These are phyloP conservation scores for Xylaria cubensis DNA, from an alignment of 495 filamentous ascomycete genomes.

Conservation along the genomic window DNA sequence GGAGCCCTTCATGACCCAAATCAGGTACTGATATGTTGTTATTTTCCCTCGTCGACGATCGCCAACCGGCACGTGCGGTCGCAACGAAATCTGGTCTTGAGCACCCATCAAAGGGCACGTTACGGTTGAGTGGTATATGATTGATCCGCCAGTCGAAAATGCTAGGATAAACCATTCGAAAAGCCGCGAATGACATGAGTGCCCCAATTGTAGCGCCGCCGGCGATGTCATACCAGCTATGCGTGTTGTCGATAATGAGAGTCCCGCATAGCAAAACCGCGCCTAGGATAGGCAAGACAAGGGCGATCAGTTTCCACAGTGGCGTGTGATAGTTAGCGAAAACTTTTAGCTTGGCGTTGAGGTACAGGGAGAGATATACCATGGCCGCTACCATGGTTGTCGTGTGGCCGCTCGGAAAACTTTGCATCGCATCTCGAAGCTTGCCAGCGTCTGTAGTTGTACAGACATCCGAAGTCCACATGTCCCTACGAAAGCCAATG, in stretches of 20 bases:
- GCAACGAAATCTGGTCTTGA: conserved; percentile 29
- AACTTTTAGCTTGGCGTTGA: conserved; percentile 64
- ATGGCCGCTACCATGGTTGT: conserved; percentile 60
- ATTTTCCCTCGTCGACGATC: neutral
- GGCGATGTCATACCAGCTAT: conserved; percentile 59
- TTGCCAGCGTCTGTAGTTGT: conserved; percentile 51
- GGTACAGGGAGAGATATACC: conserved; percentile 58
- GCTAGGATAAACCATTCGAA: conserved; percentile 46
- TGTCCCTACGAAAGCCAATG: conserved; percentile 54
- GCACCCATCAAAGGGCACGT: conserved; percentile 31
- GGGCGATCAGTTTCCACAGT: conserved; percentile 60
- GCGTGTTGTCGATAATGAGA: conserved; percentile 55
- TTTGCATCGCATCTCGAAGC: conserved; percentile 49
- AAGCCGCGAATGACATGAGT: conserved; percentile 47
- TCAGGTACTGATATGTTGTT: neutral
- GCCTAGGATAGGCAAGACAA: conserved; percentile 56
- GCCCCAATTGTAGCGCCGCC: conserved; percentile 54
- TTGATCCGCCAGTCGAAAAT: conserved; percentile 53
- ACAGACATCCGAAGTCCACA: conserved; percentile 59
- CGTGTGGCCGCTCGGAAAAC: conserved; percentile 62
- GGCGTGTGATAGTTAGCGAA: conserved; percentile 62
- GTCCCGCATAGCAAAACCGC: conserved; percentile 56
- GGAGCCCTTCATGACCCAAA: neutral
- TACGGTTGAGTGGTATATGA: conserved; percentile 47
- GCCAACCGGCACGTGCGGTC: conserved; percentile 35